Percentiles rank a stretch among this genome's conserved stretches.
phyloP scores from a whole-genome alignment of 179 eudicot genomes.

The Corrigiola litoralis region DNA sequence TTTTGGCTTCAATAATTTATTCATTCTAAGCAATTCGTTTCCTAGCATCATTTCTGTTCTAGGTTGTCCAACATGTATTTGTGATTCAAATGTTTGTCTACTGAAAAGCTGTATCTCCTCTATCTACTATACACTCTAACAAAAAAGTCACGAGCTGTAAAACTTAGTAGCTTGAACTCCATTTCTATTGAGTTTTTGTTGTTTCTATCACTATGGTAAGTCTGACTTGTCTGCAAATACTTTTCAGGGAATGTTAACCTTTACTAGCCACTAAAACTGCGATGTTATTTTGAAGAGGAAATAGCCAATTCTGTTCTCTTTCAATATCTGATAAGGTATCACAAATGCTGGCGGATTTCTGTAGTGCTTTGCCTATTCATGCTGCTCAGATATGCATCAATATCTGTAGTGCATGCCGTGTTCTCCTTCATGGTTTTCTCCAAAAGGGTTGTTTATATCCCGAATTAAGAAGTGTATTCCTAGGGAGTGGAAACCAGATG shows the following conservation, averaged over 20 bases:
- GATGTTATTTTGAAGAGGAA: neutral
- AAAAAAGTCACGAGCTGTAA: no score
- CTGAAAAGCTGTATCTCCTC: no score
- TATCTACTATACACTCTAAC: no score
- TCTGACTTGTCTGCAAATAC: neutral
- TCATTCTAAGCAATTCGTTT: no score
- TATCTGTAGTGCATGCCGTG: conserved; percentile 18
- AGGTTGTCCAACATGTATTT: no score
- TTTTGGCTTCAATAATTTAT: no score
- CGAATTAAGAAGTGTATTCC: conserved; percentile 44
- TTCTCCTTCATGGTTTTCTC: conserved; percentile 12
- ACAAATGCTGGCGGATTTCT: neutral
- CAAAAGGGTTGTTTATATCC: conserved; percentile 29
- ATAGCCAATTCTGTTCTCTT: neutral
- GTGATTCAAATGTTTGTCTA: no score
- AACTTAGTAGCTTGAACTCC: no score
- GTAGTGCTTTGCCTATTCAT: neutral
- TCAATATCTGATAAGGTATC: neutral
- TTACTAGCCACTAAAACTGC: neutral
- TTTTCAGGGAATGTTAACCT: neutral
- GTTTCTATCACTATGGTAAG: no score
- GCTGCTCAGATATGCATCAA: neutral
- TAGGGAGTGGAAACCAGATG: conserved; percentile 43
- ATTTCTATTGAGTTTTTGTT: no score
- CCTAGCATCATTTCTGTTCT: no score